These are phyloP conservation scores for Cryphonectria carpinicola DNA, from an alignment of 2,329 filamentous ascomycete genomes.

Conservation along the genomic window DNA sequence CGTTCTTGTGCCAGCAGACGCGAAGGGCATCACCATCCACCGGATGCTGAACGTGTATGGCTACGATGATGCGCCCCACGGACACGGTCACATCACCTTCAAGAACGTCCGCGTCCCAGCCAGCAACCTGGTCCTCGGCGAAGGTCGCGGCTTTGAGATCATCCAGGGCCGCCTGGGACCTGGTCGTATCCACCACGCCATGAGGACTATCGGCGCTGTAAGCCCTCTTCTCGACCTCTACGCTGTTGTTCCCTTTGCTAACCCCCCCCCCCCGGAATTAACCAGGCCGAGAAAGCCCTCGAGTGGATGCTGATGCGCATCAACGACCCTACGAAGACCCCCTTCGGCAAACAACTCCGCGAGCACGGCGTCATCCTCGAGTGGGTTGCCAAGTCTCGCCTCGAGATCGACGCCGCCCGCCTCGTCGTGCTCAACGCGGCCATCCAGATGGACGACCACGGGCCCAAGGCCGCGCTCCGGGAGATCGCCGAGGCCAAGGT, in stretches of 20 bases:
- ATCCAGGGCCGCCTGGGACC: constrained; percentile 96
- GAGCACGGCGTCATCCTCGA: constrained; percentile 95
- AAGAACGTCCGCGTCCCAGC: constrained; percentile 86
- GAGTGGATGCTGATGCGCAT: constrained; percentile 95
- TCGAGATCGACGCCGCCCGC: constrained; percentile 92
- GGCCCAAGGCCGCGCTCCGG: constrained; percentile 86
- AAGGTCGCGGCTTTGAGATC: constrained; percentile 95
- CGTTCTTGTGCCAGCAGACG: constrained; percentile 79
- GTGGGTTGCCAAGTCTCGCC: constrained; percentile 88
- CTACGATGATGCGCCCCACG: constrained; percentile 97
- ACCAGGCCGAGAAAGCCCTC: constrained; percentile 79
- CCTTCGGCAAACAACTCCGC: constrained; percentile 84
- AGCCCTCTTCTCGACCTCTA: constrained; percentile 35
- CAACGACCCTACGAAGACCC: constrained; percentile 88
- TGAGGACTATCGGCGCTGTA: constrained; percentile 88
- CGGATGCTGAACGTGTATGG: constrained; percentile 94
- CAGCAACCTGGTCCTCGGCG: constrained; percentile 84
- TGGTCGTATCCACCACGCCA: constrained; percentile 95
- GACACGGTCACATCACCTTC: constrained; percentile 92
- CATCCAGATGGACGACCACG: constrained; percentile 87
- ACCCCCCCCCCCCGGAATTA: background rate
- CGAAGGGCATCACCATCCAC: constrained; percentile 87
- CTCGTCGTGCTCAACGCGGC: constrained; percentile 92
- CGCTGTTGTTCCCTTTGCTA: background rate
- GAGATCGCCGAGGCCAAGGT: constrained; percentile 97